A percentile compares a stretch with the other conserved stretches of the same genome.
Conservation (phyloP, 2,329 filamentous ascomycete species). For the Fusarium solani-melongenae region DNA sequence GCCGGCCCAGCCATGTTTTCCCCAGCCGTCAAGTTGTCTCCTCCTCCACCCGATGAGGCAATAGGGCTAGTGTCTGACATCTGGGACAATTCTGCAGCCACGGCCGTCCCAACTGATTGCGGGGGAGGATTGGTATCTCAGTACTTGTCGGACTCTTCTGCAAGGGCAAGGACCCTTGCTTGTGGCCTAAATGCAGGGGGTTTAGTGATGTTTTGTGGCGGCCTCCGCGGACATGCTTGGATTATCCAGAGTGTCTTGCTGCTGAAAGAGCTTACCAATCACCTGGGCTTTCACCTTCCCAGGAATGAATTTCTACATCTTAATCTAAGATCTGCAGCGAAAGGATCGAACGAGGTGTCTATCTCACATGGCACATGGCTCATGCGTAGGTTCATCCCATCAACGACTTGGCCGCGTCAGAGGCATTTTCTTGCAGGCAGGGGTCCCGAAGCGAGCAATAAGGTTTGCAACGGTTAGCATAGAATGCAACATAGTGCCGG, state of each 20-base stretch:
- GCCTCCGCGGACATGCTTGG: background rate
- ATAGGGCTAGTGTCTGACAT: background rate
- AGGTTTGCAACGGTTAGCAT: slow-evolving; percentile 1
- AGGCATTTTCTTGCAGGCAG: background rate
- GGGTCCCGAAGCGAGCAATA: background rate
- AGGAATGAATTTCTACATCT: background rate
- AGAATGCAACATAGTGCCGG: background rate
- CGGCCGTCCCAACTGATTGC: background rate
- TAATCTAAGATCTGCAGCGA: background rate
- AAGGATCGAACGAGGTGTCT: background rate
- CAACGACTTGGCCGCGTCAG: background rate
- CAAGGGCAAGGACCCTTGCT: background rate
- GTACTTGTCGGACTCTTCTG: background rate
- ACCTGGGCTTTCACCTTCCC: background rate
- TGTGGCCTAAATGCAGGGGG: background rate
- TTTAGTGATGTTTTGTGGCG: background rate
- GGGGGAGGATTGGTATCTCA: background rate
- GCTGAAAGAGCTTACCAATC: background rate
- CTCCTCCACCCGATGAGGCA: background rate
- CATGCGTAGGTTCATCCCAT: background rate
- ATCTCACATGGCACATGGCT: background rate
- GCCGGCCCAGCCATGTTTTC: background rate
- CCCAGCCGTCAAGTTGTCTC: background rate
- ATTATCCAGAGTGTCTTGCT: background rate
- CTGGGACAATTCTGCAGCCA: background rate